Evolutionary conservation across 169 alveolate genomes (phyloP).

Genomic region (Plasmodium chabaudi): DNA sequence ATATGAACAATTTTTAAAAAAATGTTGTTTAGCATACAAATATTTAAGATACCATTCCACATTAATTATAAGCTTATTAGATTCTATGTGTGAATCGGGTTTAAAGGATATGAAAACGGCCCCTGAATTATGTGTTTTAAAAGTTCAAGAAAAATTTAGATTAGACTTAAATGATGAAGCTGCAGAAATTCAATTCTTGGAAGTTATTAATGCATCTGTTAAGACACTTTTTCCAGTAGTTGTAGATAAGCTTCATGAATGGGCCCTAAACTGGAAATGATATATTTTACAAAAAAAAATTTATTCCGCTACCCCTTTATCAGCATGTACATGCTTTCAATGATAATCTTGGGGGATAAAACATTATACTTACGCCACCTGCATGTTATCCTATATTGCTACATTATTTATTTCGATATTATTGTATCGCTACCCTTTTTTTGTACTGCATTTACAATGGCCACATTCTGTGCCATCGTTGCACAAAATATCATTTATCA

Average conservation of each 20-base stretch:
- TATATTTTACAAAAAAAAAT: not conserved
- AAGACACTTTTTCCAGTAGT: conserved; percentile 94
- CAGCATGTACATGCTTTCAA: not conserved
- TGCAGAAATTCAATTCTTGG: conserved; percentile 91
- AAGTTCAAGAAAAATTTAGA: conserved; percentile 89
- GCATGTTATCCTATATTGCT: not conserved
- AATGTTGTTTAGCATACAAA: conserved; percentile 88
- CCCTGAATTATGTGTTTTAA: conserved; percentile 77
- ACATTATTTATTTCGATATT: not conserved
- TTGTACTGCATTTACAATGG: not conserved
- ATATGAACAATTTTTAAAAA: conserved; percentile 84
- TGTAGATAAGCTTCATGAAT: conserved; percentile 90
- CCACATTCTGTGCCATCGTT: no score
- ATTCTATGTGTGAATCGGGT: conserved; percentile 95
- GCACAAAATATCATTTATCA: not conserved
- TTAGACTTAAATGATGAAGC: conserved; percentile 90
- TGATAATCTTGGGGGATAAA: not conserved
- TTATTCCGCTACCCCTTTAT: not conserved
- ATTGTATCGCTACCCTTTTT: no score
- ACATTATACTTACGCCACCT: not conserved
- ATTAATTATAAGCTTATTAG: conserved; percentile 90
- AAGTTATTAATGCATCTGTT: conserved; percentile 90
- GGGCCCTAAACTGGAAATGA: conserved; percentile 91
- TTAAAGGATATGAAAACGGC: conserved; percentile 90
- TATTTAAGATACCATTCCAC: conserved; percentile 90